phyloP scores from a whole-genome alignment of 1,284 basidiomycete species.

The Stereum hirsutum region DNA sequence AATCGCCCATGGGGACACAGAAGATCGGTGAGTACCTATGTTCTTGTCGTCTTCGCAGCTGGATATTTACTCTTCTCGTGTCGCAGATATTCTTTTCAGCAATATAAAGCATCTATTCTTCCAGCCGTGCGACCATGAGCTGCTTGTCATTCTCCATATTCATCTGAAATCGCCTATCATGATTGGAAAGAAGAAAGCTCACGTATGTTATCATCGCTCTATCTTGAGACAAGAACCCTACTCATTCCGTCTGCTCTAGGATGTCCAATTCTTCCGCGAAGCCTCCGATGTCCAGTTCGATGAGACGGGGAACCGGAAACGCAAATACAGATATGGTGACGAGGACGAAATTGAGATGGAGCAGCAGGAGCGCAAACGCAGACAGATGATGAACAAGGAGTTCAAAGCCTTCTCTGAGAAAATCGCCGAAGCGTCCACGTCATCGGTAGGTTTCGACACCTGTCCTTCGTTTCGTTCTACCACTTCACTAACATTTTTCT shows the following conservation, averaged over 20 bases:
- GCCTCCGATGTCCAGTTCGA: constrained; percentile 98
- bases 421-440: constrained; percentile 78
- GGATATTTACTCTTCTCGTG: not conserved
- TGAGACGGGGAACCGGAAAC: constrained; percentile 97
- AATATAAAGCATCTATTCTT: constrained; percentile 99
- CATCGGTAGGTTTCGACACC: constrained; percentile 43
- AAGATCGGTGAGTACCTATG: constrained; percentile 64
- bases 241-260: constrained; percentile 35
- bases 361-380: constrained; percentile 89
- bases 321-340: constrained; percentile 95
- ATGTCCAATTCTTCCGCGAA: constrained; percentile 98
- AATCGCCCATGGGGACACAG: constrained; percentile 82
- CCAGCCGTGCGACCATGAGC: constrained; percentile 96
- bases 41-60: not conserved
- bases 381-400: constrained; percentile 89
- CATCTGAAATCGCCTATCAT: constrained; percentile 96
- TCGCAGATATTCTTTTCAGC: constrained; percentile 88
- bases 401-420: constrained; percentile 94
- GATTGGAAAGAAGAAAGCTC: constrained; percentile 97
- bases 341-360: constrained; percentile 99
- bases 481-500: constrained; percentile 6
- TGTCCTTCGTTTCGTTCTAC: constrained; percentile 1
- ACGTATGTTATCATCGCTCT: constrained; percentile 45
- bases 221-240: not conserved
- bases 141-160: constrained; percentile 91